These are phyloP conservation scores for Euphorbia corollata DNA, from an alignment of 441 rosid genomes.

Conservation along the genomic window DNA sequence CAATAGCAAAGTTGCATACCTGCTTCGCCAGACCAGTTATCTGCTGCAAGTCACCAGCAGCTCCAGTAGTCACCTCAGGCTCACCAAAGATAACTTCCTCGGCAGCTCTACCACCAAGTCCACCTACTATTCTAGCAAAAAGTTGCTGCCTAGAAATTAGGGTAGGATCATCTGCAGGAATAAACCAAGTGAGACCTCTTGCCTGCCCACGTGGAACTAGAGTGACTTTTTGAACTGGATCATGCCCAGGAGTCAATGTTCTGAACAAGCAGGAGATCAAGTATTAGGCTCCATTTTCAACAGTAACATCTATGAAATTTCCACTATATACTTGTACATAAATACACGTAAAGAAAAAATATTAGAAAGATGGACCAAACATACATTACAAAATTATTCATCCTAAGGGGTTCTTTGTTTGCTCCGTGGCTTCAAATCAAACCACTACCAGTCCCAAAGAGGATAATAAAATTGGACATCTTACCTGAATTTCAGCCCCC, in stretches of 20 bases:
- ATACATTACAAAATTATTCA: not conserved
- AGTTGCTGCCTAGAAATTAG: conserved; percentile 89
- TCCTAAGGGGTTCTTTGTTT: not conserved
- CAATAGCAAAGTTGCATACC: conserved; percentile 31
- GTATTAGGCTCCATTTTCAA: not conserved
- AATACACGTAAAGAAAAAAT: not conserved
- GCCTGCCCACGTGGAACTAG: conserved; percentile 91
- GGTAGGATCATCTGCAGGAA: conserved; percentile 93
- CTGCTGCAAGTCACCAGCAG: conserved; percentile 95
- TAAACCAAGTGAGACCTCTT: conserved; percentile 92
- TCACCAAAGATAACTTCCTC: conserved; percentile 92
- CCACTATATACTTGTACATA: not conserved
- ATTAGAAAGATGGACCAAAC: not conserved
- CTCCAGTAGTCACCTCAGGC: conserved; percentile 92
- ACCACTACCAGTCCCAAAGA: not conserved
- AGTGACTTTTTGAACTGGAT: conserved; percentile 85
- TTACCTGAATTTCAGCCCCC: not conserved
- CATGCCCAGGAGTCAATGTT: conserved; percentile 93
- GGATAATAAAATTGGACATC: not conserved
- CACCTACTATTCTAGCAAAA: conserved; percentile 91
- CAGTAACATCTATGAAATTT: not conserved
- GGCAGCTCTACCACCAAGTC: conserved; percentile 92
- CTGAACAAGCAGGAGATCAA: conserved; percentile 30
- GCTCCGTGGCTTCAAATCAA: not conserved
- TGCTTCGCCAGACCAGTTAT: conserved; percentile 85